phyloP scores from a whole-genome alignment of 495 filamentous ascomycete genomes.

The Penicillium nucicola region DNA sequence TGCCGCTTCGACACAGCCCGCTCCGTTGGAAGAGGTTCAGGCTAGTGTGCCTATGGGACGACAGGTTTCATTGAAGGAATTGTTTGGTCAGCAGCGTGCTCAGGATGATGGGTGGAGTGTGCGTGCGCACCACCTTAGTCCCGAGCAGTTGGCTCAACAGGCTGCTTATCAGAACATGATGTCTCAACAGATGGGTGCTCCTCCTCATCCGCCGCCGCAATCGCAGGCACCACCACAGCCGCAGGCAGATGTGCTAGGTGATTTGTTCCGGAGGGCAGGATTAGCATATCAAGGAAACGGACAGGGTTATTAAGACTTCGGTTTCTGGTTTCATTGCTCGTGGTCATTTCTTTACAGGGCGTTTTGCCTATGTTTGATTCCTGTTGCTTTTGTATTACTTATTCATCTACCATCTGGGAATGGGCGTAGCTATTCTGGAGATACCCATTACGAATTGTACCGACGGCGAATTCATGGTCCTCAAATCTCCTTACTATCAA shows the following conservation, averaged over 20 bases:
- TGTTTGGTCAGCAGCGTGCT: constrained; percentile 54
- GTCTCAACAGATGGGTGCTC: constrained; percentile 12
- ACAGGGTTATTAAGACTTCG: constrained; percentile 9
- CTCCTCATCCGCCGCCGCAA: constrained; percentile 14
- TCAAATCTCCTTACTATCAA: background rate
- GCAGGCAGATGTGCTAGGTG: constrained; percentile 36
- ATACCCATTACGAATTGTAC: constrained; percentile 25
- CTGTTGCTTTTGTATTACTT: constrained; percentile 4
- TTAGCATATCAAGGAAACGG: constrained; percentile 30
- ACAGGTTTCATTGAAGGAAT: constrained; percentile 51
- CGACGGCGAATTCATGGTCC: background rate
- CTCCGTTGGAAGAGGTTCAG: constrained; percentile 33
- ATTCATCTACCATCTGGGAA: background rate
- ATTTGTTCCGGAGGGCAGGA: constrained; percentile 43
- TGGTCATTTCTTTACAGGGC: constrained; percentile 9
- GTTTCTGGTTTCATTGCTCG: background rate
- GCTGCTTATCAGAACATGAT: constrained; percentile 11
- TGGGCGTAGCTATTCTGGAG: constrained; percentile 19
- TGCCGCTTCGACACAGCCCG: constrained; percentile 23
- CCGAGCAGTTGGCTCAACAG: constrained; percentile 7
- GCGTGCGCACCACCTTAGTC: constrained; percentile 38
- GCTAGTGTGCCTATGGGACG: constrained; percentile 48
- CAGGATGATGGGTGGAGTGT: constrained; percentile 52
- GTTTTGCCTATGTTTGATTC: constrained; percentile 11
- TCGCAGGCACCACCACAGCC: constrained; percentile 17